Evolutionary conservation across 768 basidiomycete species (phyloP).

Genomic region (Lactarius hatsudake): DNA sequence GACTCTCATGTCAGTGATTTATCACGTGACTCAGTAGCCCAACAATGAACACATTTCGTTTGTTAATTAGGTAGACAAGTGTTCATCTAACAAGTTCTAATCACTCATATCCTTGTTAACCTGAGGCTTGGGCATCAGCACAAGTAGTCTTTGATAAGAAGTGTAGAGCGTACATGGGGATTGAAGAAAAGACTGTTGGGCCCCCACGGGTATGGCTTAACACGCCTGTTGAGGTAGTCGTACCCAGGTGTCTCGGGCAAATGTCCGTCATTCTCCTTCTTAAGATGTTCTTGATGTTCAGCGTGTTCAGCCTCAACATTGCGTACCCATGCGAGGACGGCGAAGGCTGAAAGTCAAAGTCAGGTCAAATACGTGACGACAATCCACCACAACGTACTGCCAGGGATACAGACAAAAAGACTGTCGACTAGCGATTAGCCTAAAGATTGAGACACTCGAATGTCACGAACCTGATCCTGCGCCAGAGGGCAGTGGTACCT

Average conservation of each 20-base stretch:
- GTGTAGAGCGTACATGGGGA: conserved; percentile 48
- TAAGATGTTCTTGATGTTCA: conserved; percentile 67
- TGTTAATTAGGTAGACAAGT: conserved; percentile 16
- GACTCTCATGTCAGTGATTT: background rate
- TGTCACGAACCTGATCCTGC: conserved; percentile 70
- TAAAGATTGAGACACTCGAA: background rate
- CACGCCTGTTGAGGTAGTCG: conserved; percentile 72
- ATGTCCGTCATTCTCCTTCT: conserved; percentile 67
- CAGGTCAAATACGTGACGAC: conserved; percentile 1
- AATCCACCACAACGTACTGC: conserved; percentile 48
- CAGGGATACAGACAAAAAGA: conserved; percentile 72
- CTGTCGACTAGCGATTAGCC: conserved; percentile 38
- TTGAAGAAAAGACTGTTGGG: conserved; percentile 82
- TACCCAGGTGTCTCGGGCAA: conserved; percentile 70
- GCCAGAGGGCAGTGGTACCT: conserved; percentile 82
- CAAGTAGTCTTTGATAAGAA: conserved; percentile 1
- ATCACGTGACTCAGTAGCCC: background rate
- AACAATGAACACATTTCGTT: conserved; percentile 2
- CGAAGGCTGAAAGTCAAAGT: conserved; percentile 30
- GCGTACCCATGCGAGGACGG: conserved; percentile 44
- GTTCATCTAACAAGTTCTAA: conserved; percentile 27
- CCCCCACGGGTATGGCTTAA: conserved; percentile 86
- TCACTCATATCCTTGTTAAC: conserved; percentile 61
- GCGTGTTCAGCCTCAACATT: conserved; percentile 61
- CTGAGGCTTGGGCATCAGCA: conserved; percentile 36